Percentiles rank a stretch among this genome's conserved stretches.
Conservation (phyloP, 2,329 filamentous ascomycete species). For the Graphiopsis chlorocephala region DNA sequence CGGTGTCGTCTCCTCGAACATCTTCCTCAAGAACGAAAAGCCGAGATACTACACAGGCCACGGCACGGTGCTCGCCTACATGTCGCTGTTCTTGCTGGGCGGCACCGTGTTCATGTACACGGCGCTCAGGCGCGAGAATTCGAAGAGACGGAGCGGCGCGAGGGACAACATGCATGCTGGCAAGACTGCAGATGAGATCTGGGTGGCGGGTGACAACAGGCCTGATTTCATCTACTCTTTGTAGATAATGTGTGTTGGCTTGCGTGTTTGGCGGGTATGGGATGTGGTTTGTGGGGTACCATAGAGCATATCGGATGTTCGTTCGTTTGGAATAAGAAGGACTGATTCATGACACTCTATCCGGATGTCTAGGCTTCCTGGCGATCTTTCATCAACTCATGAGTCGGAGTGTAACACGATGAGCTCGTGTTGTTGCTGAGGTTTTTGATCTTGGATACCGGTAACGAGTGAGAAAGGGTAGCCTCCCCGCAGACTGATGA, state of each 20-base stretch:
- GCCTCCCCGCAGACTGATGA: no score
- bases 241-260: constrained; percentile 10
- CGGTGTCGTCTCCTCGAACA: constrained; percentile 80
- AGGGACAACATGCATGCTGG: constrained; percentile 66
- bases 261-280: background rate
- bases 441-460: no score
- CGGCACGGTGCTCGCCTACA: constrained; percentile 70
- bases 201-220: constrained; percentile 65
- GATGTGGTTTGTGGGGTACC: background rate
- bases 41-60: constrained; percentile 58
- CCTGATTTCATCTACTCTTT: constrained; percentile 33
- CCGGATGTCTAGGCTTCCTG: no score
- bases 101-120: constrained; percentile 66
- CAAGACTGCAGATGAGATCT: constrained; percentile 60
- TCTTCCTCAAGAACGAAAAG: constrained; percentile 54
- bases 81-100: constrained; percentile 64
- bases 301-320: background rate
- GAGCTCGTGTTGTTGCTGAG: background rate
- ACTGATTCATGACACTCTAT: background rate
- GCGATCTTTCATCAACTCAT: background rate
- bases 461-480: no score
- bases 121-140: constrained; percentile 66
- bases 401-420: background rate
- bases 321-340: background rate
- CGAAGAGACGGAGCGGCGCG: constrained; percentile 61